These are phyloP conservation scores for Mallotus japonicus DNA, from an alignment of 441 rosid genomes.

Conservation along the genomic window DNA sequence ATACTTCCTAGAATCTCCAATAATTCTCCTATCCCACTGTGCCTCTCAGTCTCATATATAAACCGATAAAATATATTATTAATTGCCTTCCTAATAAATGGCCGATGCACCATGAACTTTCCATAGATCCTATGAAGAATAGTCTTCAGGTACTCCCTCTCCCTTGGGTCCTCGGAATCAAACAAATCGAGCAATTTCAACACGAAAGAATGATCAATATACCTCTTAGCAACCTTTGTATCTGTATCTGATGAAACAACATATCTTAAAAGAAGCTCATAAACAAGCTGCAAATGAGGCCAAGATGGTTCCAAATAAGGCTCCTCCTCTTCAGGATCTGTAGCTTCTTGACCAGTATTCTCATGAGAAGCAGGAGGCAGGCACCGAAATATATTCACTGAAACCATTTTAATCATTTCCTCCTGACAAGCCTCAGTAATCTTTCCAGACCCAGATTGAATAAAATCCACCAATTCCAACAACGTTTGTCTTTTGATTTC, in stretches of 20 bases:
- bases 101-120: slow-evolving; percentile 80
- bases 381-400: slow-evolving; percentile 62
- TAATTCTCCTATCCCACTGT: slow-evolving; percentile 83
- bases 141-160: slow-evolving; percentile 84
- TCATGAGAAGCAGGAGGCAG: slow-evolving; percentile 80
- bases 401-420: slow-evolving; percentile 77
- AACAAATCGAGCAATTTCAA: slow-evolving; percentile 76
- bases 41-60: slow-evolving; percentile 88
- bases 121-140: slow-evolving; percentile 85
- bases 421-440: slow-evolving; percentile 73
- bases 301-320: slow-evolving; percentile 80
- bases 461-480: slow-evolving; percentile 72
- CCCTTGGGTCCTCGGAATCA: slow-evolving; percentile 85
- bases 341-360: slow-evolving; percentile 72
- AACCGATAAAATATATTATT: slow-evolving; percentile 78
- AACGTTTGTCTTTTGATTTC: slow-evolving; percentile 84
- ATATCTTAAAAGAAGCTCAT: slow-evolving; percentile 64
- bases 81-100: slow-evolving; percentile 80
- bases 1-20: slow-evolving; percentile 92
- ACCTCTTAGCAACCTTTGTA: slow-evolving; percentile 70
- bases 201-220: slow-evolving; percentile 80
- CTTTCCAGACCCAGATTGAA: slow-evolving; percentile 77
- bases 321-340: slow-evolving; percentile 90
- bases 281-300: slow-evolving; percentile 87
- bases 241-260: slow-evolving; percentile 73